phyloP scores from a whole-genome alignment of 148 eudicot genomes.

The Selenicereus undatus region DNA sequence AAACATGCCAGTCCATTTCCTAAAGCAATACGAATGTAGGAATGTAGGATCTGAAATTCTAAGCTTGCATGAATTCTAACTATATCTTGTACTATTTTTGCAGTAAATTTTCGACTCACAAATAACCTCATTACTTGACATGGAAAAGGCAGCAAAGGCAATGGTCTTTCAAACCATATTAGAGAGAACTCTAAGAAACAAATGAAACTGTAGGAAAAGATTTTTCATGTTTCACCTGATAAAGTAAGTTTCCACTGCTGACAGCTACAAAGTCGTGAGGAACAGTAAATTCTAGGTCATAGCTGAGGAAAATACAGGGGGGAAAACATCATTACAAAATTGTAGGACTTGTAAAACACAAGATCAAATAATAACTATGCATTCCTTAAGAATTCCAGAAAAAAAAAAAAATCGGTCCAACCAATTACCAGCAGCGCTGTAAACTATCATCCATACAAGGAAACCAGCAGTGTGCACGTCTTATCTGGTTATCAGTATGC shows the following conservation, averaged over 20 bases:
- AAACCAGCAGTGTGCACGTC: conserved; percentile 99
- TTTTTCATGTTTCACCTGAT: conserved; percentile 55
- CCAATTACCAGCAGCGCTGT: conserved; percentile 84
- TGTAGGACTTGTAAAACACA: conserved; percentile 1
- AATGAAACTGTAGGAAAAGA: neutral
- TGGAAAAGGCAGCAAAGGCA: conserved; percentile 13
- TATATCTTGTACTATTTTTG: too few species aligned
- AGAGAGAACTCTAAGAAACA: neutral
- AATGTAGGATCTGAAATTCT: neutral
- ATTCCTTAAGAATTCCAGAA: neutral
- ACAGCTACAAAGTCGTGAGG: conserved; percentile 82
- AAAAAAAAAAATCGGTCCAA: conserved; percentile 5
- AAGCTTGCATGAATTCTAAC: neutral
- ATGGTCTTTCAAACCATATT: neutral
- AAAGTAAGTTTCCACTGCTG: conserved; percentile 82
- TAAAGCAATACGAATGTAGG: neutral
- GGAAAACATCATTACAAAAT: conserved; percentile 9
- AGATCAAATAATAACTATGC: conserved; percentile 15
- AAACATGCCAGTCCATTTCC: neutral
- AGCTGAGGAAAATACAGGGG: conserved; percentile 44
- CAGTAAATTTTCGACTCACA: neutral
- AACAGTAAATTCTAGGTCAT: conserved; percentile 93
- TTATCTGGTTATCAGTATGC: conserved; percentile 86
- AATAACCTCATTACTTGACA: neutral
- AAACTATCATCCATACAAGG: conserved; percentile 90